Evolutionary conservation across 1,284 basidiomycete species (phyloP).

Genomic region (Kalmanozyma brasiliensis): DNA sequence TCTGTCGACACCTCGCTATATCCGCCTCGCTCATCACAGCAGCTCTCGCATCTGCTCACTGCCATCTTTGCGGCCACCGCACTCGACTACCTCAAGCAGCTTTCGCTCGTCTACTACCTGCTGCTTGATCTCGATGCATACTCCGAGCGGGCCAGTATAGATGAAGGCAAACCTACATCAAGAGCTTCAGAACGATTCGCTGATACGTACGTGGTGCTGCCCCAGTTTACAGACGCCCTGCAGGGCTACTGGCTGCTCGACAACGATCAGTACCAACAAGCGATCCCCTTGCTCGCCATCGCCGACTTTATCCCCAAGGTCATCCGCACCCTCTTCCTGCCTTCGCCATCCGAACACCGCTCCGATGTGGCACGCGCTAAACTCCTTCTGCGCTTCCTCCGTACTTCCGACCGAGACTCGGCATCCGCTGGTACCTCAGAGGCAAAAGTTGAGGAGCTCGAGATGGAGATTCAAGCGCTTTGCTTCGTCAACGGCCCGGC

Average conservation of each 20-base stretch:
- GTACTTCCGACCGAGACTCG: constrained; percentile 35
- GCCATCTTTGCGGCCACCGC: constrained; percentile 33
- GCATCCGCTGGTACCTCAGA: constrained; percentile 36
- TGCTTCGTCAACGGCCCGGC: constrained; percentile 44
- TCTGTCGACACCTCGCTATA: constrained; percentile 38
- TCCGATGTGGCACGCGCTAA: constrained; percentile 33
- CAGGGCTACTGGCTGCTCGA: constrained; percentile 55
- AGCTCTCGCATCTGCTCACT: constrained; percentile 26
- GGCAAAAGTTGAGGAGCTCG: constrained; percentile 33
- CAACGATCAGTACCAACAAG: constrained; percentile 45
- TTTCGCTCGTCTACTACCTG: constrained; percentile 49
- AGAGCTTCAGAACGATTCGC: constrained; percentile 39
- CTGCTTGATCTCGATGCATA: constrained; percentile 41
- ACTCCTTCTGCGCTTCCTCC: constrained; percentile 46
- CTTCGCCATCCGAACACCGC: constrained; percentile 12
- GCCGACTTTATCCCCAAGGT: constrained; percentile 53
- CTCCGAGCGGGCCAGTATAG: constrained; percentile 4
- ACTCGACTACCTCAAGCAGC: constrained; percentile 52
- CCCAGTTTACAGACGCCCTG: constrained; percentile 49
- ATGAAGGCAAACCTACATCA: neutral
- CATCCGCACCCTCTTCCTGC: constrained; percentile 35
- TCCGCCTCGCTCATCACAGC: constrained; percentile 26
- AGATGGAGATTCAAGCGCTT: constrained; percentile 41
- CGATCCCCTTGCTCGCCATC: constrained; percentile 32
- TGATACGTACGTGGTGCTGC: constrained; percentile 39